phyloP scores from a whole-genome alignment of 1,284 basidiomycete genomes.

The Leucoagaricus sp. region DNA sequence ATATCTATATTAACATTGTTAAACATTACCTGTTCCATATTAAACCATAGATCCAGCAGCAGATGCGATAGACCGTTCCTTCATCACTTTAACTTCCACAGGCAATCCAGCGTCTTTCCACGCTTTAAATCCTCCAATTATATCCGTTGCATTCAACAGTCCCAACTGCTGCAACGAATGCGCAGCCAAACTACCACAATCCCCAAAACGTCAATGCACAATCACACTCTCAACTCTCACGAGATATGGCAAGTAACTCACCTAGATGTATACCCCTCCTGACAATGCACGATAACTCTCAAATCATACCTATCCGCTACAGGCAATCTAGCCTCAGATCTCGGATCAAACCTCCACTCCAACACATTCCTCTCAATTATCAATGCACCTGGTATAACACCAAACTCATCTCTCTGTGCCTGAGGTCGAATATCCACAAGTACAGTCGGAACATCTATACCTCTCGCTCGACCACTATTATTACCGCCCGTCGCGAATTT shows the following conservation, averaged over 20 bases:
- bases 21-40: no score
- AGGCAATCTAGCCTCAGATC: conserved; percentile 51
- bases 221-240: background rate
- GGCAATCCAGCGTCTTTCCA: conserved; percentile 70
- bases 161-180: conserved; percentile 66
- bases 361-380: conserved; percentile 72
- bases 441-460: conserved; percentile 58
- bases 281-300: conserved; percentile 68
- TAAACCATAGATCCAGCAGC: conserved; percentile 29
- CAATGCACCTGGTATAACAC: conserved; percentile 61
- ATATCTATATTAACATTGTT: background rate
- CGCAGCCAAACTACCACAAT: conserved; percentile 53
- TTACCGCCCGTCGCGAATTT: no score
- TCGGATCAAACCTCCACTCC: conserved; percentile 75
- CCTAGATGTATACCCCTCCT: conserved; percentile 66
- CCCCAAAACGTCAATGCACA: background rate
- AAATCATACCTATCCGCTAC: conserved; percentile 74
- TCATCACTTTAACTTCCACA: conserved; percentile 22
- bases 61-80: conserved; percentile 24
- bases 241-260: conserved; percentile 18
- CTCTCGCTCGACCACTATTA: no score
- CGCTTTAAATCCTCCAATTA: conserved; percentile 69
- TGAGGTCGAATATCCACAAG: conserved; percentile 75
- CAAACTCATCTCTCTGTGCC: conserved; percentile 53
- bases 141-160: conserved; percentile 70